phyloP scores from a whole-genome alignment of 441 rosid genomes.

The Jatropha multifida region DNA sequence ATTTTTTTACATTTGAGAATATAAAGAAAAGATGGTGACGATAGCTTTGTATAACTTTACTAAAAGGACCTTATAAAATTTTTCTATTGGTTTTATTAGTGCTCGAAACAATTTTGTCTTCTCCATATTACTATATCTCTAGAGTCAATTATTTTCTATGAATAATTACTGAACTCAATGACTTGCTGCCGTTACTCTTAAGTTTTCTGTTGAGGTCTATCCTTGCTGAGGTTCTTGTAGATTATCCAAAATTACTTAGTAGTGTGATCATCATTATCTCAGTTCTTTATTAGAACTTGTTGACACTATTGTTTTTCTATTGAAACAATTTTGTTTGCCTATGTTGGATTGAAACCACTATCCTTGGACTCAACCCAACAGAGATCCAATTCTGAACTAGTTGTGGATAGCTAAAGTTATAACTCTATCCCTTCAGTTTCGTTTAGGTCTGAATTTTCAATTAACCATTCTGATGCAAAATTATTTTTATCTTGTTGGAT shows the following conservation, averaged over 20 bases:
- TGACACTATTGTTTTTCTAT: background rate
- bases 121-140: no score
- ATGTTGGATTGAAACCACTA: background rate
- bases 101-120: no score
- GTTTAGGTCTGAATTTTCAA: background rate
- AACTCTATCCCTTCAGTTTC: background rate
- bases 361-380: background rate
- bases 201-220: no score
- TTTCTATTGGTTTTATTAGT: no score
- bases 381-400: background rate
- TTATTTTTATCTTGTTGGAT: background rate
- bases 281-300: background rate
- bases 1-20: background rate
- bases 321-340: conserved; percentile 3
- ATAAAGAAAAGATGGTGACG: no score
- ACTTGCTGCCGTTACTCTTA: no score
- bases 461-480: background rate
- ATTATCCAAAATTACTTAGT: background rate
- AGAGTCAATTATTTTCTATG: no score
- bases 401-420: background rate
- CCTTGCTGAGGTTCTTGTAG: background rate
- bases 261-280: background rate
- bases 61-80: no score
- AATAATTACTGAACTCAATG: no score
- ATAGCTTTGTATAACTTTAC: no score